Conservation (phyloP, 2,329 filamentous ascomycete genomes). For the Fusarium sacchari region DNA sequence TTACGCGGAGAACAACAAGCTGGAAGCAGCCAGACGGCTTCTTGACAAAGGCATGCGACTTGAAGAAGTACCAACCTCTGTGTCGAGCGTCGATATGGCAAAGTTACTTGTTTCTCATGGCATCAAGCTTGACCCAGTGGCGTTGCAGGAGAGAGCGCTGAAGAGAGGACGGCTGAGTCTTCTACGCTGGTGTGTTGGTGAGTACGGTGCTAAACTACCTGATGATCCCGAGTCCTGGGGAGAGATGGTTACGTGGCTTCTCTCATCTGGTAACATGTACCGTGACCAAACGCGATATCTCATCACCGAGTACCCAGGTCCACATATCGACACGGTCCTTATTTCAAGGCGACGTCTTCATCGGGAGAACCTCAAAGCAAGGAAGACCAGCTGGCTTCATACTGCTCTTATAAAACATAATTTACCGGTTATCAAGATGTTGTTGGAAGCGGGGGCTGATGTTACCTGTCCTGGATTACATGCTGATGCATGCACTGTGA, state of each 20-base stretch:
- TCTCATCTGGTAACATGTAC: background rate
- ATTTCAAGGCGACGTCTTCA: rapidly evolving
- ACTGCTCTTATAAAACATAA: background rate
- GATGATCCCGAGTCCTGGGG: background rate
- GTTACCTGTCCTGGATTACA: background rate
- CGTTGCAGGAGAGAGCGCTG: background rate
- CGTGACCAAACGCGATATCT: background rate
- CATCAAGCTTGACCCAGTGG: background rate
- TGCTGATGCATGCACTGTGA: background rate
- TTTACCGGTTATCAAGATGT: background rate
- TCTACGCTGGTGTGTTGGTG: slow-evolving; percentile 7
- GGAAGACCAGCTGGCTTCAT: slow-evolving; percentile 11
- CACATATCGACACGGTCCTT: slow-evolving; percentile 6
- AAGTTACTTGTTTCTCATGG: background rate
- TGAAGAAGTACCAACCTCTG: background rate
- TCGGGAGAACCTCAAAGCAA: rapidly evolving
- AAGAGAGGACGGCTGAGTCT: background rate
- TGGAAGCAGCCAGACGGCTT: background rate
- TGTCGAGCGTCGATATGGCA: background rate
- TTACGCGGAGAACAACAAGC: background rate
- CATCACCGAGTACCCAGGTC: slow-evolving; percentile 5
- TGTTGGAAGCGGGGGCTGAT: slow-evolving; percentile 6
- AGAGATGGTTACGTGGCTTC: background rate
- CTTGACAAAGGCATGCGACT: background rate
- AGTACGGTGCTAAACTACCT: background rate